Conservation (phyloP, 768 basidiomycete genomes). For the Antrodiella citrinella region DNA sequence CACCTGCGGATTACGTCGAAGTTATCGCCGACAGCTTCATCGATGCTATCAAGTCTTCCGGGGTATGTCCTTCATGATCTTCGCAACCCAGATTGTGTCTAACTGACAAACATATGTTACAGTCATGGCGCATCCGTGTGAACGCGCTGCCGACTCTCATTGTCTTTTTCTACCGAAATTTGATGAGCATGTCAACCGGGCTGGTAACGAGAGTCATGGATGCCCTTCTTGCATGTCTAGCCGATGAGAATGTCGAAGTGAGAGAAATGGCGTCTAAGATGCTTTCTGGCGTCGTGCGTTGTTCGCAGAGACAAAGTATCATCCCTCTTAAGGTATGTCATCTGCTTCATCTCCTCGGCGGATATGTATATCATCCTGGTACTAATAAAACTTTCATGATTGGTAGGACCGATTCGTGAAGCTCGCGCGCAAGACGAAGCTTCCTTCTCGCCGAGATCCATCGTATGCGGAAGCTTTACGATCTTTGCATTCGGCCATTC, state of each 20-base stretch:
- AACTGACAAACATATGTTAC: too few species aligned
- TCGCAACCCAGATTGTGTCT: too few species aligned
- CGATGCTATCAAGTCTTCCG: slow-evolving; percentile 67
- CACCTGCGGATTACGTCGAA: slow-evolving; percentile 58
- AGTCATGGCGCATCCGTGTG: slow-evolving; percentile 90
- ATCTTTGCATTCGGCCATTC: slow-evolving; percentile 63
- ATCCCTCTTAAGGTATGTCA: slow-evolving; percentile 68
- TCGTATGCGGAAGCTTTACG: slow-evolving; percentile 66
- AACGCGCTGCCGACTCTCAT: slow-evolving; percentile 84
- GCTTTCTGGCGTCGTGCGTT: slow-evolving; percentile 79
- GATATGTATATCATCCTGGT: background rate
- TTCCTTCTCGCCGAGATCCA: slow-evolving; percentile 65
- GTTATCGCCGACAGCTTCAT: slow-evolving; percentile 55
- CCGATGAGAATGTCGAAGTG: slow-evolving; percentile 90
- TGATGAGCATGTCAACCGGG: slow-evolving; percentile 63
- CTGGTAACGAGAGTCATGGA: slow-evolving; percentile 72
- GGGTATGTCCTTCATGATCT: slow-evolving; percentile 46
- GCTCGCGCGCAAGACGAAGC: slow-evolving; percentile 47
- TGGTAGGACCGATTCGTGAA: slow-evolving; percentile 72
- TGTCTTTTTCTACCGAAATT: slow-evolving; percentile 87
- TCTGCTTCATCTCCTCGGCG: too few species aligned
- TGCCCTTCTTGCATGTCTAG: slow-evolving; percentile 72
- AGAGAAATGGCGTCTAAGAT: slow-evolving; percentile 86
- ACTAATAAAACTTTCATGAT: background rate
- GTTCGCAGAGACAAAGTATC: slow-evolving; percentile 85